phyloP scores from a whole-genome alignment of 2,329 filamentous ascomycete genomes.

The Dactylellina parvicollis region DNA sequence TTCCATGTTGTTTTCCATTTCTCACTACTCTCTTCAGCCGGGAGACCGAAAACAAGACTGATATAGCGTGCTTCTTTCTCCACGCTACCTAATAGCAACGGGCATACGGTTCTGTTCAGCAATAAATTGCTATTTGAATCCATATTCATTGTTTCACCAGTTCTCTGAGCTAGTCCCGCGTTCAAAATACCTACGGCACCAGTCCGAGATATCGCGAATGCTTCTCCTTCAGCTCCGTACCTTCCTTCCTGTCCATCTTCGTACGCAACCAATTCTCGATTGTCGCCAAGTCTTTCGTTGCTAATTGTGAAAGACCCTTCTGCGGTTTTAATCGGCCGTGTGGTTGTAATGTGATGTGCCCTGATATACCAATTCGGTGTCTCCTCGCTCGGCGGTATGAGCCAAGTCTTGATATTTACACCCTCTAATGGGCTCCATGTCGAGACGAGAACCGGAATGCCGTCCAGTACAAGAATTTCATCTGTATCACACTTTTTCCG shows the following conservation, averaged over 20 bases:
- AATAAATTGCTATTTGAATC: slow-evolving; percentile 83
- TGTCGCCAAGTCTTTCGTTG: slow-evolving; percentile 67
- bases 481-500: slow-evolving; percentile 72
- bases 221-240: slow-evolving; percentile 59
- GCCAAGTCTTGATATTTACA: slow-evolving; percentile 72
- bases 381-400: slow-evolving; percentile 70
- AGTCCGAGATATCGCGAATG: slow-evolving; percentile 64
- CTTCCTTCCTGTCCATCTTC: slow-evolving; percentile 62
- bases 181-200: slow-evolving; percentile 67
- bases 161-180: slow-evolving; percentile 61
- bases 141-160: slow-evolving; percentile 75
- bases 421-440: slow-evolving; percentile 72
- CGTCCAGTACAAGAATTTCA: slow-evolving; percentile 65
- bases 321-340: slow-evolving; percentile 73
- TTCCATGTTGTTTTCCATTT: slow-evolving; percentile 29
- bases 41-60: slow-evolving; percentile 76
- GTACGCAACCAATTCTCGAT: slow-evolving; percentile 66
- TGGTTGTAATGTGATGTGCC: slow-evolving; percentile 70
- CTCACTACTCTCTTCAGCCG: slow-evolving; percentile 60
- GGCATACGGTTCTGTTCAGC: slow-evolving; percentile 76
- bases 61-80: slow-evolving; percentile 72
- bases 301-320: slow-evolving; percentile 79
- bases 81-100: slow-evolving; percentile 73
- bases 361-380: slow-evolving; percentile 77
- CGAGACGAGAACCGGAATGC: slow-evolving; percentile 71